phyloP scores from a whole-genome alignment of 495 filamentous ascomycete species.

The Talaromyces wortmannii region DNA sequence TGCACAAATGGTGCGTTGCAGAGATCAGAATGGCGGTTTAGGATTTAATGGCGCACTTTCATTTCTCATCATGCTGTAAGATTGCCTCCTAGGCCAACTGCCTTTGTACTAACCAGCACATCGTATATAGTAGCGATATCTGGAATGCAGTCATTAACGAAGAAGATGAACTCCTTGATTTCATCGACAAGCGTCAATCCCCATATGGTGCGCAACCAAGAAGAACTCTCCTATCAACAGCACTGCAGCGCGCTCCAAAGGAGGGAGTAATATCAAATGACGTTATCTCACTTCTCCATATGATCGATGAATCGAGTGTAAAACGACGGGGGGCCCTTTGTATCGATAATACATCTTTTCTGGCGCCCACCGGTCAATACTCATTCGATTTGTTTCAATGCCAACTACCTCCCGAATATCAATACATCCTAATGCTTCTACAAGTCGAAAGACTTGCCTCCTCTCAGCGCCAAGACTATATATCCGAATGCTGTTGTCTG shows the following conservation, averaged over 20 bases:
- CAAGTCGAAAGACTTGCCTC: background rate
- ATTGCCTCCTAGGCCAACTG: background rate
- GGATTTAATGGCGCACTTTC: conserved; percentile 1
- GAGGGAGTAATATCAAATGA: background rate
- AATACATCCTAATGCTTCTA: background rate
- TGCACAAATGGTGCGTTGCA: background rate
- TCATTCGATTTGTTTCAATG: background rate
- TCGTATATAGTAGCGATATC: background rate
- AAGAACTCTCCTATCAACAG: background rate
- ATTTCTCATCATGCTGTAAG: conserved; percentile 1
- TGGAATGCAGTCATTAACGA: conserved; percentile 2
- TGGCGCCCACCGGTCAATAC: background rate
- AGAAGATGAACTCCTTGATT: background rate
- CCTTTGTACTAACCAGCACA: background rate
- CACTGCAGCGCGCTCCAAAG: background rate
- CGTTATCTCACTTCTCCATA: background rate
- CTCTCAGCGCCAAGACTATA: background rate
- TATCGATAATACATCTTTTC: background rate
- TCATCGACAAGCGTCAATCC: background rate
- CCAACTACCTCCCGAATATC: background rate
- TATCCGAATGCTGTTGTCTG: conserved; percentile 1
- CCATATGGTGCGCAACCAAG: conserved; percentile 1
- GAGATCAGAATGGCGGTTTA: background rate
- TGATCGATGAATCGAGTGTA: background rate
- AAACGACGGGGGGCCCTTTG: background rate